Evolutionary conservation across 306 rosid genomes (phyloP), one percentile per base, ranked within the genome.

Genomic region (Glycine tomentella): DNA sequence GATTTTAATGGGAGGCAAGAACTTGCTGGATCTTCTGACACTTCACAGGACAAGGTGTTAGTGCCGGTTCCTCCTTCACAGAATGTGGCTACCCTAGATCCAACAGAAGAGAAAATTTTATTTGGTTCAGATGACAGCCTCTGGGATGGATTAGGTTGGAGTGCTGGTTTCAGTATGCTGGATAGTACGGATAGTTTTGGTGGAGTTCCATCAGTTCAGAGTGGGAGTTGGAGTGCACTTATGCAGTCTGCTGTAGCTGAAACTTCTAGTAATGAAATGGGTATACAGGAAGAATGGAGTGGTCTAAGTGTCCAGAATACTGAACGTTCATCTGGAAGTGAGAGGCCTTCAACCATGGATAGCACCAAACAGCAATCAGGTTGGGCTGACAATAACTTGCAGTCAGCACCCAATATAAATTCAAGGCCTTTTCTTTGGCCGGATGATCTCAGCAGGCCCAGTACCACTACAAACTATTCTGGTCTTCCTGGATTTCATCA

Each of bases 191-290:
- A 91, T 73, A 64, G 72, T 65, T 69, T 88, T 67, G 76, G 87
- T 82, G 98, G 97, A 86, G 80, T 77, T 81, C 82, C 96, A 69
- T 88, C 94, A 72, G 17, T 89, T 58, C 98, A 92, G 71, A 91
- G 97, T 87, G 98, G 98, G 87, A 90, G 90, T 71, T 92, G 97
- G 98, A 95, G 98, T 92, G 98, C 98, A 80, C 94, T 95, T 72
- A 92, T 95, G 98, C 98, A 95, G 88, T 95, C 98, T 87, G 98
- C 98, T 76, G 97, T 95, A 31, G 98, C 94, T 38, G 98, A 95
- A 86, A 91, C 97, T 81, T 85, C 95, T 51, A 89, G 91, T 65
- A 89, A 86, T 86, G 97, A 89, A 83, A 69, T 79, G 80, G 97
- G 97, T 75, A 42, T 76, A 76, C 98, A 91, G 79, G 97, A 94